phyloP scores from a whole-genome alignment of 129 eudicot species.

The Flaveria bidentis region DNA sequence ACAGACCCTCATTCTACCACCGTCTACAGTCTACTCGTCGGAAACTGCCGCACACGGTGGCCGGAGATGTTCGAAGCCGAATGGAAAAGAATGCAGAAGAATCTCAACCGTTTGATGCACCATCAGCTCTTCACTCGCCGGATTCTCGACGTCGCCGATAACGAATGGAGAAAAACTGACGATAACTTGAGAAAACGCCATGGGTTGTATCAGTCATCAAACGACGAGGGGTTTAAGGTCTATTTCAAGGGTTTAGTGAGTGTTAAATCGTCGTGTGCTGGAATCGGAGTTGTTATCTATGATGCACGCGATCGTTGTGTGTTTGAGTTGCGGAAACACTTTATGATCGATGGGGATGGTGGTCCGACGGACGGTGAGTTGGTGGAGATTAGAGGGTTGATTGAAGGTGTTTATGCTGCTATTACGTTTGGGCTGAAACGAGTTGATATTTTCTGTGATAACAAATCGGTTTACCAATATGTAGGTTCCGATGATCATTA shows the following conservation, averaged over 20 bases:
- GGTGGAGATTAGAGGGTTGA: slow-evolving; percentile 52
- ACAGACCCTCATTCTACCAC: background rate
- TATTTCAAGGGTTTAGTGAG: slow-evolving; percentile 58
- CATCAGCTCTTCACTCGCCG: background rate
- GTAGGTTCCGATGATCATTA: slow-evolving; percentile 36
- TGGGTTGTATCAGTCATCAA: slow-evolving; percentile 19
- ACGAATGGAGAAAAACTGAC: slow-evolving; percentile 1
- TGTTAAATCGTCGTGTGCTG: slow-evolving; percentile 35
- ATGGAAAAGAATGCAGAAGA: slow-evolving; percentile 16
- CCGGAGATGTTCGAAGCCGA: background rate
- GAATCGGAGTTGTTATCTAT: slow-evolving; percentile 59
- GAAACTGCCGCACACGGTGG: background rate
- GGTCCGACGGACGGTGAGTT: slow-evolving; percentile 5
- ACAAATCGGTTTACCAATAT: slow-evolving; percentile 27
- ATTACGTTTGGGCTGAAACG: slow-evolving; percentile 53
- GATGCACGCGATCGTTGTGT: slow-evolving; percentile 46
- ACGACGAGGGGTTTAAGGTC: slow-evolving; percentile 39
- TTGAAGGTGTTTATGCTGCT: slow-evolving; percentile 59
- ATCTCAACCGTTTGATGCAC: slow-evolving; percentile 7
- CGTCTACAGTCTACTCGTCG: background rate
- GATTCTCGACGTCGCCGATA: background rate
- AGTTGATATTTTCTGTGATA: slow-evolving; percentile 38
- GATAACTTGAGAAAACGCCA: slow-evolving; percentile 2
- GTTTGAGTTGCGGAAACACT: slow-evolving; percentile 50
- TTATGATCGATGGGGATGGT: slow-evolving; percentile 19